A percentile compares a stretch with the other conserved stretches of the same genome.
Conservation (phyloP, 2,329 filamentous ascomycete genomes). For the Talaromyces sp. region DNA sequence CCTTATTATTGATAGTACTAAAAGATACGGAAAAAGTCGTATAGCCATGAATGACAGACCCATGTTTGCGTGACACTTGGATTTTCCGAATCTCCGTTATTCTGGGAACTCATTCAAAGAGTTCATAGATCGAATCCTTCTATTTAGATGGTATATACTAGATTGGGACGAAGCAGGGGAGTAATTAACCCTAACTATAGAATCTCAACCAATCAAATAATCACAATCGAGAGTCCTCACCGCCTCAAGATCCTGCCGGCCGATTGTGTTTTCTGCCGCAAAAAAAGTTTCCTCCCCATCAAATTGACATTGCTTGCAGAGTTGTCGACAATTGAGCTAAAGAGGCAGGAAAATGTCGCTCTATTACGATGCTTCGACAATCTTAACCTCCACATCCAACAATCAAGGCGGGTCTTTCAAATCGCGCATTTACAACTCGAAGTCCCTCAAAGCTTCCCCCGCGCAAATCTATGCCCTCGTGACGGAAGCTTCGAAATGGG, state of each 20-base stretch:
- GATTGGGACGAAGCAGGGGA: no score
- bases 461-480: constrained; percentile 84
- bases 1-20: no score
- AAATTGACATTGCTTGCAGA: not conserved
- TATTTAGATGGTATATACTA: no score
- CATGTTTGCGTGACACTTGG: no score
- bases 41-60: no score
- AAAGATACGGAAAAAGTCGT: no score
- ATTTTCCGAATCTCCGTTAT: no score
- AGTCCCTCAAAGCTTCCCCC: constrained; percentile 72
- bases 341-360: constrained; percentile 66
- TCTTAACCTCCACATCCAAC: constrained; percentile 62
- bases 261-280: not conserved
- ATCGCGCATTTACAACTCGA: constrained; percentile 70
- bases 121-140: no score
- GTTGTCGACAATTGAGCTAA: not conserved
- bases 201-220: not conserved
- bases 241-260: not conserved
- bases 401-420: constrained; percentile 72
- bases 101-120: no score
- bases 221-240: not conserved
- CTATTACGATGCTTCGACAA: constrained; percentile 82
- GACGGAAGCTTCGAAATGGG: constrained; percentile 88
- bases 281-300: not conserved
- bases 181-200: not conserved